Conservation (phyloP, 495 filamentous ascomycete species). For the Aspergillus bridgeri region DNA sequence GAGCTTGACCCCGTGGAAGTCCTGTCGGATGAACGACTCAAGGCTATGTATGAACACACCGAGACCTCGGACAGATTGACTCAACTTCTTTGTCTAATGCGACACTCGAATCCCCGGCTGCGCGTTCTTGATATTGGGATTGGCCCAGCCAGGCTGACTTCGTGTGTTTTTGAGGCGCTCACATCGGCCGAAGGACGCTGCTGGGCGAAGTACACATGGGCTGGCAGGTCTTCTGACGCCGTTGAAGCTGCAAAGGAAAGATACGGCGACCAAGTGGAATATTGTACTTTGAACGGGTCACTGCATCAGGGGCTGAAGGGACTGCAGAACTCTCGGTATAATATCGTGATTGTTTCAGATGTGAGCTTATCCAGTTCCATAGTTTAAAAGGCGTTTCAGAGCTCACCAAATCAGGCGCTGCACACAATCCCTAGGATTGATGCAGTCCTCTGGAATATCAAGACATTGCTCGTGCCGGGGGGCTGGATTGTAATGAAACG, state of each 20-base stretch:
- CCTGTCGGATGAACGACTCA: neutral
- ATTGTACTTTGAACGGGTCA: neutral
- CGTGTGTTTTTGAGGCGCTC: neutral
- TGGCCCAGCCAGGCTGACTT: neutral
- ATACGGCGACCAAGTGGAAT: neutral
- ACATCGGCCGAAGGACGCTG: neutral
- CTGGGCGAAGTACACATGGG: neutral
- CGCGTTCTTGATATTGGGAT: conserved; percentile 7
- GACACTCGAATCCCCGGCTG: conserved; percentile 5
- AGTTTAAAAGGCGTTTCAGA: too few species aligned
- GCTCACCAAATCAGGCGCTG: neutral
- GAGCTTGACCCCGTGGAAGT: neutral
- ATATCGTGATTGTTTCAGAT: neutral
- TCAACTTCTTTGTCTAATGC: neutral
- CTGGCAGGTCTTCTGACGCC: neutral
- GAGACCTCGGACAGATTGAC: neutral
- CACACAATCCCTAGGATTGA: neutral
- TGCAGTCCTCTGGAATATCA: neutral
- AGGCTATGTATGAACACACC: neutral
- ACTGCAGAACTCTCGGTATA: neutral
- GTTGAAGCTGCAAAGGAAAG: neutral
- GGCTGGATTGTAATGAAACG: neutral
- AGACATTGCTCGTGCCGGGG: neutral
- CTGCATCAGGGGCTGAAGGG: neutral
- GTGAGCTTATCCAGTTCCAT: neutral